Base-by-base conservation (phyloP, 75 land plant genomes). In the Pinus taeda region DNA sequence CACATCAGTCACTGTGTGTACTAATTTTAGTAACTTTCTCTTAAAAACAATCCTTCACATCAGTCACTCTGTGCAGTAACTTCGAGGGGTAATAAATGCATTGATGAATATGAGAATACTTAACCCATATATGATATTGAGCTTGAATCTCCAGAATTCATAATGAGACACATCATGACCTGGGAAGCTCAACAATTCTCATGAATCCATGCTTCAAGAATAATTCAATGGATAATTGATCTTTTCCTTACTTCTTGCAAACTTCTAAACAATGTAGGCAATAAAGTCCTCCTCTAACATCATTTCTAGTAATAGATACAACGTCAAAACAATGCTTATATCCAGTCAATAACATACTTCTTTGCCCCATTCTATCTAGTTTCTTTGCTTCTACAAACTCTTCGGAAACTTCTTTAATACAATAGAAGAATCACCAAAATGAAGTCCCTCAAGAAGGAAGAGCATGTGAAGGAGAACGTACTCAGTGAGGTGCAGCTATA, bases 401-500 rank as follows among this genome's bases (percentile, higher is more conserved):
- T 37, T 72, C 81, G 59, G 60, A 37, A 78, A 33, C 57, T 75
- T 83, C 79, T 72, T 76, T 30, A 83, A 80, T 30, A 37, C 15
- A 63, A 60, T 42, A 73, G 86, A 81, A 76, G 76, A 86, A 37
- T 88, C 82, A 22, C 85, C 83, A 73, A 85, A 83, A 78, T 77
- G 88, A 60, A 90, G 80, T 20, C 85, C 84, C 78, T 87, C 94
- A 59, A 91, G 83, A 72, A 90, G 85, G 74, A 87, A 87, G 80
- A 89, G 88, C 22, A 89, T 77, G 80, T 94, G 97, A 60, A 90
- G 62, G 39, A 83, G 42, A 76, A 94, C 88, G 76, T 88, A 86
- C 83, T 90, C 92, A 75, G 91, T 67, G 12, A 95, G 83, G 57
- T 84, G 82, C 81, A 3, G 92, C 91, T 60, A 96, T 93, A 82